Conservation (phyloP, 306 rosid species). For the Albizia julibrissin region DNA sequence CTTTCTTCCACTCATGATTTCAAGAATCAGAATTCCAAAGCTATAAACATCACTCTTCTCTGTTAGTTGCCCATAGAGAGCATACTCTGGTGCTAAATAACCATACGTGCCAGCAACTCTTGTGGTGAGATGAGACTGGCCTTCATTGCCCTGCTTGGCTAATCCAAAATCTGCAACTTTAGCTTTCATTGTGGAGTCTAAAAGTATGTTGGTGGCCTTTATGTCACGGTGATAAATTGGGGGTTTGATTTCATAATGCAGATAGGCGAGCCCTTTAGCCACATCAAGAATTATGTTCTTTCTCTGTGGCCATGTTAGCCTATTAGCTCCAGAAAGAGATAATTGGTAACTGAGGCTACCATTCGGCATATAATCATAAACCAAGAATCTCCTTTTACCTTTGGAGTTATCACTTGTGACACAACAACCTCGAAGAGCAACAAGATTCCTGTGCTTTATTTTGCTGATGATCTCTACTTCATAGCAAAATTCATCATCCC, state of each 20-base stretch:
- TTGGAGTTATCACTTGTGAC: slow-evolving; percentile 55
- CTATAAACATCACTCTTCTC: slow-evolving; percentile 85
- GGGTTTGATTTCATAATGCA: slow-evolving; percentile 77
- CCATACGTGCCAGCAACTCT: slow-evolving; percentile 86
- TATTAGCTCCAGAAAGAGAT: slow-evolving; percentile 34
- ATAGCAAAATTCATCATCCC: slow-evolving; percentile 76
- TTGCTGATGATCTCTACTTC: slow-evolving; percentile 84
- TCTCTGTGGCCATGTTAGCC: slow-evolving; percentile 76
- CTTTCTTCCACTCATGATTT: slow-evolving; percentile 78
- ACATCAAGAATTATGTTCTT: slow-evolving; percentile 76
- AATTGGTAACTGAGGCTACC: slow-evolving; percentile 62
- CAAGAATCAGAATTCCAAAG: slow-evolving; percentile 79
- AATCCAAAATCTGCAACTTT: slow-evolving; percentile 76
- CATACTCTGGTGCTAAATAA: slow-evolving; percentile 84
- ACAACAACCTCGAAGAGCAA: slow-evolving; percentile 77
- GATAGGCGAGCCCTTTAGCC: slow-evolving; percentile 77
- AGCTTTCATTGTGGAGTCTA: slow-evolving; percentile 70
- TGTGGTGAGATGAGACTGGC: slow-evolving; percentile 73
- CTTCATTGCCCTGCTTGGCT: slow-evolving; percentile 67
- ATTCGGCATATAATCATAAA: slow-evolving; percentile 78
- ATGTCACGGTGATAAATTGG: slow-evolving; percentile 82
- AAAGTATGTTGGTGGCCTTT: slow-evolving; percentile 70
- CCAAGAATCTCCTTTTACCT: slow-evolving; percentile 71
- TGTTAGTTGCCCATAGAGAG: slow-evolving; percentile 71
- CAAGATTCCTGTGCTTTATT: slow-evolving; percentile 76